Percentiles rank a stretch among this genome's conserved stretches.
These are phyloP conservation scores for Yamadazyma olivae DNA, from an alignment of 805 yeast genomes.

Conservation along the genomic window DNA sequence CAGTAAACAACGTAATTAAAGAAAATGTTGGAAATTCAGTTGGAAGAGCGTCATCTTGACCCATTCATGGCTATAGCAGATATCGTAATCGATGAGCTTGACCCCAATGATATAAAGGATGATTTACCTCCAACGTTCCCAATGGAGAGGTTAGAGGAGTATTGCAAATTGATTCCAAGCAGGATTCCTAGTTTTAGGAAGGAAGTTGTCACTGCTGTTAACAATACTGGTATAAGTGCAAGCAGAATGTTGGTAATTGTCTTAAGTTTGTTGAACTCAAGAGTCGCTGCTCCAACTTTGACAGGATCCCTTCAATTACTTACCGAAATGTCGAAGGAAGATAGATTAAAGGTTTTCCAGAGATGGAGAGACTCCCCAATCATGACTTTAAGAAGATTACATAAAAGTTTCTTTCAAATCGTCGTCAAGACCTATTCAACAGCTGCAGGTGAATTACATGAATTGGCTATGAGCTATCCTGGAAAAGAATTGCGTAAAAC, in stretches of 20 bases:
- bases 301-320: slow-evolving; percentile 33
- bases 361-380: slow-evolving; percentile 44
- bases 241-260: slow-evolving; percentile 21
- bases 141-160: slow-evolving; percentile 25
- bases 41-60: slow-evolving; percentile 21
- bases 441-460: slow-evolving; percentile 30
- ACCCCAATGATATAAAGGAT: slow-evolving; percentile 24
- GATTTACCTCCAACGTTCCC: slow-evolving; percentile 24
- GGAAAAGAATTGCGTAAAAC: slow-evolving; percentile 25
- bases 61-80: slow-evolving; percentile 29
- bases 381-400: slow-evolving; percentile 30
- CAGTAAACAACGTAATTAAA: too few relatives aligned
- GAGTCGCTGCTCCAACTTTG: slow-evolving; percentile 28
- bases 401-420: slow-evolving; percentile 23
- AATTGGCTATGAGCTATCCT: slow-evolving; percentile 38
- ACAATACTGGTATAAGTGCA: slow-evolving; percentile 14
- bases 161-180: slow-evolving; percentile 27
- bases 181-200: slow-evolving; percentile 24
- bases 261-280: slow-evolving; percentile 25
- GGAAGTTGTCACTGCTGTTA: slow-evolving; percentile 12
- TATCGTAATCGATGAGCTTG: slow-evolving; percentile 30
- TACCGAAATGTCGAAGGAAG: slow-evolving; percentile 31
- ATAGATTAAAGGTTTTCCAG: slow-evolving; percentile 29
- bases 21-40: not conserved
- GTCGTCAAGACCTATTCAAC: slow-evolving; percentile 22